Evolutionary conservation across 352 stramenopile genomes (phyloP).

Genomic region (Phytophthora macrochlamydospora): DNA sequence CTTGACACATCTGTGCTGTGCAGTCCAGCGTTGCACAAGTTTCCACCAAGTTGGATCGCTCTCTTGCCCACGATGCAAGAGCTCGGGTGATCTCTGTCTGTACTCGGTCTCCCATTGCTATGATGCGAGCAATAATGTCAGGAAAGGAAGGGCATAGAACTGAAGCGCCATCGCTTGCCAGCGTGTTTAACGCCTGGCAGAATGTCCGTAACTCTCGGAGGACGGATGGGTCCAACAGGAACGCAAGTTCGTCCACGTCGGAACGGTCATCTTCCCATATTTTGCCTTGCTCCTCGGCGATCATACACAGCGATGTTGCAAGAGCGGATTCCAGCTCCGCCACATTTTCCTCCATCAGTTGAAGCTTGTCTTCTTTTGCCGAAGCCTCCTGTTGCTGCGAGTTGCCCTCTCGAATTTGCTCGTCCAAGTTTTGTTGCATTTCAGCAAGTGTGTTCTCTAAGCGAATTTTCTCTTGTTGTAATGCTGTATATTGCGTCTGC

Average conservation of each 20-base stretch:
- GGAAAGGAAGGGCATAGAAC: conserved; percentile 13
- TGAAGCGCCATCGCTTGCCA: conserved; percentile 10
- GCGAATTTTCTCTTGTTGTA: conserved; percentile 15
- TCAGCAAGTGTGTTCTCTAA: conserved; percentile 31
- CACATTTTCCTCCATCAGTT: conserved; percentile 30
- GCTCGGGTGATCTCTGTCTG: conserved; percentile 14
- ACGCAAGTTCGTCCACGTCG: conserved; percentile 1
- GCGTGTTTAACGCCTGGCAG: conserved; percentile 23
- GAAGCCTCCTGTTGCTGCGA: conserved; percentile 14
- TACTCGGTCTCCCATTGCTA: conserved; percentile 14
- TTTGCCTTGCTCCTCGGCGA: conserved; percentile 2
- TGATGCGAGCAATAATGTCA: conserved; percentile 14
- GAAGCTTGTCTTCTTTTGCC: conserved; percentile 22
- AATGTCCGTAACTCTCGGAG: conserved; percentile 23
- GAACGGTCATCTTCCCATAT: background rate
- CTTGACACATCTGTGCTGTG: conserved; percentile 34
- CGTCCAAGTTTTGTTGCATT: conserved; percentile 21
- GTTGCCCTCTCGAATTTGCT: conserved; percentile 19
- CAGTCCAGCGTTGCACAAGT: conserved; percentile 38
- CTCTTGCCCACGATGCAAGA: conserved; percentile 43
- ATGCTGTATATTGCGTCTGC: conserved; percentile 11
- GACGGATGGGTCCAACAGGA: conserved; percentile 19
- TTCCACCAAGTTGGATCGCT: conserved; percentile 37
- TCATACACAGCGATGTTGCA: conserved; percentile 12
- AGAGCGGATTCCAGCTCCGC: conserved; percentile 47